Evolutionary conservation across 768 basidiomycete species (phyloP), one percentile per base, ranked within the genome.

Genomic region (Lentinula guzmanii): DNA sequence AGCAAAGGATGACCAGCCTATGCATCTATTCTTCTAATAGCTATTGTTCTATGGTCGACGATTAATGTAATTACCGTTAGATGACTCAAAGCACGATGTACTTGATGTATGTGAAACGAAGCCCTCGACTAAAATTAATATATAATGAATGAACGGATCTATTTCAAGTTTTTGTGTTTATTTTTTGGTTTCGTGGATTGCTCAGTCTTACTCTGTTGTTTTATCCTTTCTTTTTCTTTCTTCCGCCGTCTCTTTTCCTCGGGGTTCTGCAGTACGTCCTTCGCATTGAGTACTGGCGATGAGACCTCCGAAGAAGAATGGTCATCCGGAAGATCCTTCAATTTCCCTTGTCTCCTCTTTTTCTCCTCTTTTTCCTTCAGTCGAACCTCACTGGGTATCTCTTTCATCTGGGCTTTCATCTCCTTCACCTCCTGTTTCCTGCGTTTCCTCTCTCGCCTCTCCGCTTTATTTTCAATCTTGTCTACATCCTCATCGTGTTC

Each of bases 211-310:
- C 28, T 35, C 24, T 42, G 15, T 4, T 18, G 11, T 2, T 18
- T 46, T 10, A 0, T 16, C 18, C 5, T 28, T 41, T 52, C 35
- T 62, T 62, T 52, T 65, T 58, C n/a, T 41, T 34, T 62, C 58
- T 59, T 63, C 21, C 42, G 67, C 37, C 51, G 52, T 63, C 65
- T 70, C 63, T 62, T 71, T 63, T 64, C 67, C 33, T 53, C 58
- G 34, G 50, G 45, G 42, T 37, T 48, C 52, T 31, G 10, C 28
- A 16, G 39, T 39, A 13, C 13, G 8, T 42, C 41, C 4, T 24
- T 28, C 28, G 28, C 28, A 28, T 28, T 28, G 28, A 3, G 15
- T 28, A 7, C 50, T 7, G 62, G n/a, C 51, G 18, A 11, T n/a
- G 37, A 41, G 16, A 45, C 55, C 9, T 7, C 24, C 1, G 11